These are phyloP conservation scores for Chaetomium tenue DNA, from an alignment of 495 filamentous ascomycete genomes.

Conservation along the genomic window DNA sequence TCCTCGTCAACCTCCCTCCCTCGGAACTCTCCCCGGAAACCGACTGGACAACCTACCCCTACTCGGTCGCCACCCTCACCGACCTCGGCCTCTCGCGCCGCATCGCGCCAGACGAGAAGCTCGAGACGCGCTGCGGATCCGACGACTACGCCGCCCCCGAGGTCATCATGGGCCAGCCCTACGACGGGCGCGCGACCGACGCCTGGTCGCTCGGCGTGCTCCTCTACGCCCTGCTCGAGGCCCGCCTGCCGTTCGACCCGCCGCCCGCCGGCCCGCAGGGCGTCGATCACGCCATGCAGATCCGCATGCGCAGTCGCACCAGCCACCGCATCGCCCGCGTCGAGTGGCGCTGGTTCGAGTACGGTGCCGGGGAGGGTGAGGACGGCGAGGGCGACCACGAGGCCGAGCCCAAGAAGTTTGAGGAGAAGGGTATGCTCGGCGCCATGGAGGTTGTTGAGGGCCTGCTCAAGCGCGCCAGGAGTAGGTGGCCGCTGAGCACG, in stretches of 20 bases:
- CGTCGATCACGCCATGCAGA: slow-evolving; percentile 57
- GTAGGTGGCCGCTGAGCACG: slow-evolving; percentile 67
- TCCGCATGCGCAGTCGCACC: slow-evolving; percentile 66
- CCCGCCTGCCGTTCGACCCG: slow-evolving; percentile 87
- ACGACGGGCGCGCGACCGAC: slow-evolving; percentile 89
- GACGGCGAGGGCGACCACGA: slow-evolving; percentile 47
- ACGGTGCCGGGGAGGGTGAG: slow-evolving; percentile 60
- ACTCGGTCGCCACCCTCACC: slow-evolving; percentile 81
- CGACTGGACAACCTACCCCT: slow-evolving; percentile 70
- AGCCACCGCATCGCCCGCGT: slow-evolving; percentile 91
- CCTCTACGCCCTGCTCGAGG: slow-evolving; percentile 90
- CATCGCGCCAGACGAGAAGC: slow-evolving; percentile 72
- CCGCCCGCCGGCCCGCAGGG: slow-evolving; percentile 71
- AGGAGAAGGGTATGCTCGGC: slow-evolving; percentile 63
- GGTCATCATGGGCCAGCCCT: slow-evolving; percentile 89
- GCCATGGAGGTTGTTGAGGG: slow-evolving; percentile 79
- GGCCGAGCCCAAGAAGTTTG: slow-evolving; percentile 47
- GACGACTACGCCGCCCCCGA: slow-evolving; percentile 98
- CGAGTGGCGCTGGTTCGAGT: slow-evolving; percentile 92
- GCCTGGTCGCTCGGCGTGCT: slow-evolving; percentile 94
- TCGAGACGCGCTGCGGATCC: slow-evolving; percentile 87
- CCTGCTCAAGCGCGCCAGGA: slow-evolving; percentile 73
- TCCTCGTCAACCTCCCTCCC: slow-evolving; percentile 79
- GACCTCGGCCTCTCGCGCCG: slow-evolving; percentile 88
- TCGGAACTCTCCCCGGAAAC: slow-evolving; percentile 42